Evolutionary conservation across 106 monocot genomes (phyloP), one percentile per base, ranked within the genome.

Genomic region (Iris macrosiphon): DNA sequence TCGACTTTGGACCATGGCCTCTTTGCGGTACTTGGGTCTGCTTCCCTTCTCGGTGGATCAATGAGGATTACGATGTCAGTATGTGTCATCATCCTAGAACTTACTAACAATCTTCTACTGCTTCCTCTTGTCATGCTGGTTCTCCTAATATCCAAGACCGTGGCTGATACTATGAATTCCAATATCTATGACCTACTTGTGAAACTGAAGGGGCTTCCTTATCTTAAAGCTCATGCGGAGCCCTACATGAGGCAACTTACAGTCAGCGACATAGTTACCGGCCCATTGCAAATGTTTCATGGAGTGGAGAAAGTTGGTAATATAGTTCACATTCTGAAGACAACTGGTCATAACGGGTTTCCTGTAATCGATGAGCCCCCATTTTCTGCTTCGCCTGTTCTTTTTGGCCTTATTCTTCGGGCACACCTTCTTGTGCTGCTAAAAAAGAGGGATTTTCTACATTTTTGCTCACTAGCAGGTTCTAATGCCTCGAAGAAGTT

Each of bases 41-140:
- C 87, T 46, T 80, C 87, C 13, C 65, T 87, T 45, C 66, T 87
- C 2, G 93, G 83, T 38, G 87, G 83, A 39, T 72, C 93, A 40
- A 77, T 93, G 83, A 79, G 93, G 54, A 83, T 84, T 76, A 93
- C 93, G 0, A 87, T 93, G 0, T 83, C 93, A 13, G 73, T 84
- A 4, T 84, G 94, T 25, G 79, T 88, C 7, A 76, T 94, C 2
- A 59, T 94, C 17, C 52, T 88, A 19, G 94, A 94, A 62, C 46
- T 94, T 13, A 94, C 84, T 7, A 85, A 85, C 64, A 85, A 94
- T 59, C 73, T 94, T 7, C 37, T 88, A 14, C 47, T 94, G 19
- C 88, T 94, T 57, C 94, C 94, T 22, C 68, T 94, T 8, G 94
- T 94, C 19, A 94, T 94, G 88, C 42, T 88, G 51, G 93, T 93